Evolutionary conservation across 179 eudicot genomes (phyloP).

Genomic region (Spinacia oleracea): DNA sequence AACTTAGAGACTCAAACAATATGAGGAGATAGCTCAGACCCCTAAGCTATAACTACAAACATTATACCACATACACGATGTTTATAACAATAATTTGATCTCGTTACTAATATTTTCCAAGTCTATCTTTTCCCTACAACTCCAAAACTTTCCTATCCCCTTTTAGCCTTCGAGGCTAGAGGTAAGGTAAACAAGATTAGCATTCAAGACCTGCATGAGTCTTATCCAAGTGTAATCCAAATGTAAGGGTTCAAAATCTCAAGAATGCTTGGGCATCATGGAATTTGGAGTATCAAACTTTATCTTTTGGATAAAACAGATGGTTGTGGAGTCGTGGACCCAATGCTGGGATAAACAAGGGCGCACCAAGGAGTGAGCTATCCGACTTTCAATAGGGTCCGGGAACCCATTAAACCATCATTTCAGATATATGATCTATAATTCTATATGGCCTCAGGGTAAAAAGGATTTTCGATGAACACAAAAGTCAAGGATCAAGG

Average conservation of each 20-base stretch:
- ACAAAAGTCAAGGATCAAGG: not conserved
- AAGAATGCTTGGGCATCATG: not conserved
- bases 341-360: not conserved
- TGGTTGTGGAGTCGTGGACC: not conserved
- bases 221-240: not conserved
- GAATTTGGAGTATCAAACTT: not conserved
- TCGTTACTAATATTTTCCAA: not conserved
- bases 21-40: not conserved
- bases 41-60: not conserved
- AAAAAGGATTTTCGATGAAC: not conserved
- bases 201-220: not conserved
- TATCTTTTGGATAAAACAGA: not conserved
- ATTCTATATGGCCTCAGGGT: not conserved
- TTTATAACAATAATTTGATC: not conserved
- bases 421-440: not conserved
- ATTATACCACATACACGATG: not conserved
- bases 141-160: not conserved
- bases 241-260: not conserved
- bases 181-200: not conserved
- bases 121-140: not conserved
- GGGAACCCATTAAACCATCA: not conserved
- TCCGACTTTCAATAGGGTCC: not conserved
- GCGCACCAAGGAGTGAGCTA: not conserved
- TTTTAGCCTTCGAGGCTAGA: not conserved
- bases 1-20: no score